Evolutionary conservation across 139 green algal species (phyloP), one percentile per base, ranked within the genome.

Genomic region (Coelastrella sp.): DNA sequence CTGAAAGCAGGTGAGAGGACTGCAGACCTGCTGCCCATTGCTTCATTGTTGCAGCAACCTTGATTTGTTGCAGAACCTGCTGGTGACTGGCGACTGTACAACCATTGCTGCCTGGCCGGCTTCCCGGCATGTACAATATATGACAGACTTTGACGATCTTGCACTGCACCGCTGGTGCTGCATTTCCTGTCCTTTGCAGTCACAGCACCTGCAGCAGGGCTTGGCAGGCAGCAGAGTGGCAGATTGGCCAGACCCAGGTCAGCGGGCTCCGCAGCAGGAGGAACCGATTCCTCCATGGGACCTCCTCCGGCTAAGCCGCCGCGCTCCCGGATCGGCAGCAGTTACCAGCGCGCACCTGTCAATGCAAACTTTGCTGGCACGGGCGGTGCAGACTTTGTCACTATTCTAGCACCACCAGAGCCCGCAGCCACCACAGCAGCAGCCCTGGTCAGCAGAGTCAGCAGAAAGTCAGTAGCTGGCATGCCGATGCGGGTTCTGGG

Each of bases 391-490:
- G 23, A 65, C 82, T 60, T 56, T 17, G 61, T 71, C 54, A 61
- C 60, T 61, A 56, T 61, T 77, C 86, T 78, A 65, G 86, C 86
- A 78, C 32, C 58, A 59, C 77, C 60, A 78, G 73, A 23, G n/a
- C 59, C 64, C 22, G 78, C 4, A 6, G 75, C 23, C 20, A 58
- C 14, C 32, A 64, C 77, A 86, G 22, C 60, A 68, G 88, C 76
- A 74, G 10, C 64, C 47, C 80, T 7, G 23, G 83, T 17, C 0
- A 60, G 22, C 74, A 80, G 58, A 19, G 7, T 5, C 23, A 80
- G 87, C 61, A 66, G 77, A 6, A 86, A 85, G 77, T 85, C 76
- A 60, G 87, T 86, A 32, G 79, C 78, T 13, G 78, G 66, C 66
- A 61, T 88, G 87, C 66, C 87, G 3, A 81, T 86, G 89, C 7